Conservation (phyloP, 768 basidiomycete genomes). For the Termitomyces sp. region DNA sequence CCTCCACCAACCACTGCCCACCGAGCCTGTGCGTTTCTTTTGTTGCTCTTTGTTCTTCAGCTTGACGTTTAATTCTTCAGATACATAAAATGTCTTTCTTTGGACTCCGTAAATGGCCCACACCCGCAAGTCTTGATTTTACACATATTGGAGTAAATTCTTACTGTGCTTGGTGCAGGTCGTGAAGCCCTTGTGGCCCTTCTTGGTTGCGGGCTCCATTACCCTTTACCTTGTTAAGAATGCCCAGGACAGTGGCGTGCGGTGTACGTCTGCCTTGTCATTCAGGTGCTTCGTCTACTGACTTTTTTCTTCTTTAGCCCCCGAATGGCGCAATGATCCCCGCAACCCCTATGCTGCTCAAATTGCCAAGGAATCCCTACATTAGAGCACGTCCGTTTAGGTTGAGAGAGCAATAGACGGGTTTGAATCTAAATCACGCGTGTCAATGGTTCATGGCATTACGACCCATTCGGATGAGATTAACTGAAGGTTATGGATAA, state of each 20-base stretch:
- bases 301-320: slow-evolving; percentile 35
- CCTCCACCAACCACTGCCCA: slow-evolving; percentile 18
- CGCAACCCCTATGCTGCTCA: slow-evolving; percentile 80
- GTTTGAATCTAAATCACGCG: background rate
- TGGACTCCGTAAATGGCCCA: slow-evolving; percentile 77
- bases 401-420: slow-evolving; percentile 8
- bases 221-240: slow-evolving; percentile 64
- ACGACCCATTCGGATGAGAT: background rate
- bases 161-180: slow-evolving; percentile 36
- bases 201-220: slow-evolving; percentile 59
- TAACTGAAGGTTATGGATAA: background rate
- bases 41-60: background rate
- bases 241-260: slow-evolving; percentile 62
- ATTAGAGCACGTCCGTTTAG: slow-evolving; percentile 23
- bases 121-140: slow-evolving; percentile 50
- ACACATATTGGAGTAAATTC: slow-evolving; percentile 2
- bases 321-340: slow-evolving; percentile 65
- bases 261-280: slow-evolving; percentile 47
- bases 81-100: slow-evolving; percentile 59
- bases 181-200: slow-evolving; percentile 73
- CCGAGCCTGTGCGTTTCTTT: slow-evolving; percentile 4
- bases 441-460: background rate
- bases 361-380: slow-evolving; percentile 58
- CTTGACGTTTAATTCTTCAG: slow-evolving; percentile 1
- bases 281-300: background rate